Evolutionary conservation across 306 rosid genomes (phyloP), one percentile per base, ranked within the genome.

Genomic region (Senna tora): DNA sequence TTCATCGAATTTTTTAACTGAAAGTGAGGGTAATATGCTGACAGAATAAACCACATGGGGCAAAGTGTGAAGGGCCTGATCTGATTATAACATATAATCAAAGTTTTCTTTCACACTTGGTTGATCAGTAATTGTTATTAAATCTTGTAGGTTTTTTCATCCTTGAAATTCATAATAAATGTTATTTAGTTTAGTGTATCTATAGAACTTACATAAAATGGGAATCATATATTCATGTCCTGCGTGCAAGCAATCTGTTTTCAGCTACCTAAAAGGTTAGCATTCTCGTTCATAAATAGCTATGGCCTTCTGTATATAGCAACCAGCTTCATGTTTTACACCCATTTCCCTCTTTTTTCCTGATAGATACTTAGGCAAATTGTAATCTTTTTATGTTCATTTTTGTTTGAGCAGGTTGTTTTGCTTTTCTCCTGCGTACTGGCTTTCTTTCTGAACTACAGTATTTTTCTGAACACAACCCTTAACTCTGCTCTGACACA

Each of bases 371-470:
- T 25, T 25, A 1, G 30, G 30, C 28, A 12, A 60, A 43, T 47
- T 52, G 11, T 56, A 66, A 55, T 60, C n/a, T 52, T 52, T 50
- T 20, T 56, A 14, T 60, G 21, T 57, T 65, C 5, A 67, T 69
- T 22, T 63, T 8, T 28, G 54, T 32, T 5, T 60, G 30, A 52
- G 65, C 92, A 92, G 96, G 87, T 67, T 55, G 87, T 89, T 82
- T 68, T 91, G 84, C 80, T 91, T 34, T 85, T 86, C 71, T 91
- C 96, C 39, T 91, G 97, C 72, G 55, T 74, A 53, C 75, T 91
- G 36, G 97, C 97, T 49, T 91, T 89, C 88, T 85, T 91, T 86
- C 81, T 91, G 86, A 91, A 91, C 68, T 91, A 87, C 80, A 76
- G 92, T 78, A 84, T 91, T 80, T 91, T 91, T 63, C 87, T 91